Evolutionary conservation across 208 protist species (phyloP), one percentile per base, ranked within the genome.

Genomic region (Wallacemonas sp.): DNA sequence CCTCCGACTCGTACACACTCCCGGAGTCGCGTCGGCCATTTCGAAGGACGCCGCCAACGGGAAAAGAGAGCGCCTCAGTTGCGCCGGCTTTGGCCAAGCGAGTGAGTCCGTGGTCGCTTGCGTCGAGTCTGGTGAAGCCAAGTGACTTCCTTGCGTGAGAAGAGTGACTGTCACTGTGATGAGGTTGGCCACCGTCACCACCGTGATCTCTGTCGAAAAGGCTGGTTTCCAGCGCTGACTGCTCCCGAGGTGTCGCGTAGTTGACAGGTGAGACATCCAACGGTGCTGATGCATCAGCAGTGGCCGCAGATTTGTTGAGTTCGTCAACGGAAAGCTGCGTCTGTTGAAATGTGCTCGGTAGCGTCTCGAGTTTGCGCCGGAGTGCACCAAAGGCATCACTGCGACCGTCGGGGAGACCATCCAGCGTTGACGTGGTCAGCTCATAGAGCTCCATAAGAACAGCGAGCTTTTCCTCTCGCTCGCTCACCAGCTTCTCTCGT

Each of bases 371-470:
- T 30, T 52, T 42, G 10, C 52, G 39, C 27, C 58, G 58, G 21
- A 63, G 58, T 15, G 50, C 50, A 15, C 19, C 15, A 8, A 66
- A 60, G 15, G 60, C 38, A 17, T 29, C 17, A 30, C 19, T n/a
- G 27, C 44, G 37, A 21, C 46, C 37, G 52, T 59, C 24, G 12
- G 67, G 68, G 5, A 95, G 53, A 39, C 71, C 32, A 69, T 95
- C 86, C 12, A 95, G 66, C 54, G 81, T 73, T 46, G 81, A 76
- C n/a, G 86, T 65, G 10, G 85, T 92, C 26, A 95, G 71, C 42
- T 91, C 90, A 54, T 95, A 95, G n/a, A 95, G 68, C 19, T 71
- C 42, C 46, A 95, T 63, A 19, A 95, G 68, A 0, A 78, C 58
- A 37, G 81, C 70, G 15, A 95, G 62, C 46, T 95, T 93, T 32